Evolutionary conservation across 179 eudicot genomes (phyloP).

Genomic region (Beta macrorhiza): DNA sequence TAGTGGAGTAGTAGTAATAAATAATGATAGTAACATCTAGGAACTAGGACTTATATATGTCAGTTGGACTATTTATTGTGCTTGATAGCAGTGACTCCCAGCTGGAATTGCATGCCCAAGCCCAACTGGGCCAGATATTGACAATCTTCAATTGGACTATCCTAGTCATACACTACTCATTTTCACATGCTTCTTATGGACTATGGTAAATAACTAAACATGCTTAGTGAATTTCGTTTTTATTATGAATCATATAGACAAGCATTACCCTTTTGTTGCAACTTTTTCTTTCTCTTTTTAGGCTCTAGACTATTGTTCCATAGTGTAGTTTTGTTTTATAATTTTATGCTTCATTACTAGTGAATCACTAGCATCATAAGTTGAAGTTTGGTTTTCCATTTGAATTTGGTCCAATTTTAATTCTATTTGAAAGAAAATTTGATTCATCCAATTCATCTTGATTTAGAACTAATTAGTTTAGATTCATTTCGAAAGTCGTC

Average conservation of each 20-base stretch:
- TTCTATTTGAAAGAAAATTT: no score
- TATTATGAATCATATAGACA: no score
- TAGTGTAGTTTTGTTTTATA: neutral
- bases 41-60: neutral
- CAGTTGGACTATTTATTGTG: no score
- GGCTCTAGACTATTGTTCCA: no score
- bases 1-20: neutral
- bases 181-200: neutral
- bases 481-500: no score
- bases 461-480: no score
- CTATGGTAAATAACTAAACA: no score
- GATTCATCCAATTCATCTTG: no score
- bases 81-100: constrained; percentile 4
- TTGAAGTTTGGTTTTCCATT: neutral
- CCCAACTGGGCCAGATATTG: neutral
- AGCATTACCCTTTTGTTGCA: neutral
- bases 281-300: no score
- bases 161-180: constrained; percentile 16
- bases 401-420: no score
- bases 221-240: no score
- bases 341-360: neutral
- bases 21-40: neutral
- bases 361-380: neutral
- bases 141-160: constrained; percentile 14
- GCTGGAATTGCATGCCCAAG: constrained; percentile 14